phyloP scores from a whole-genome alignment of 1,284 basidiomycete species.

The Sporisorium graminicola region DNA sequence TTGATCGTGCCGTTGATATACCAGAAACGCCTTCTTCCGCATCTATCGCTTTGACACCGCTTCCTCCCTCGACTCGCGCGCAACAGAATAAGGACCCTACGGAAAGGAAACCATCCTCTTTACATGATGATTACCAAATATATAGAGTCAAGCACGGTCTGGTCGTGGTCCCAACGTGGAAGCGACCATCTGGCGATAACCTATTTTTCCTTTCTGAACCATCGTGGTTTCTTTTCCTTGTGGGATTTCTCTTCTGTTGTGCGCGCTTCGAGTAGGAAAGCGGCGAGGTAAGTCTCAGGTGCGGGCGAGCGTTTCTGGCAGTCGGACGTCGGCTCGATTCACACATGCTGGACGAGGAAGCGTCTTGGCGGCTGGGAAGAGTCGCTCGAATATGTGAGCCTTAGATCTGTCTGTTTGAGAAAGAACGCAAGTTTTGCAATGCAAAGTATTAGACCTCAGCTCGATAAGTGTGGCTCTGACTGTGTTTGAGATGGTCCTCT shows the following conservation, averaged over 20 bases:
- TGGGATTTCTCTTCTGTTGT: neutral
- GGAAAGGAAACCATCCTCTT: neutral
- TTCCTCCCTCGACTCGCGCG: neutral
- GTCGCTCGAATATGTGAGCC: neutral
- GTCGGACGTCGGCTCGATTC: neutral
- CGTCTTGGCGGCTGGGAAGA: neutral
- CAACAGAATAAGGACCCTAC: neutral
- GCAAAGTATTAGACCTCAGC: neutral
- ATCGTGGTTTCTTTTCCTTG: neutral
- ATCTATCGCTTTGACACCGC: neutral
- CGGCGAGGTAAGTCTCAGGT: neutral
- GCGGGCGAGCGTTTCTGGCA: neutral
- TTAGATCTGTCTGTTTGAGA: neutral
- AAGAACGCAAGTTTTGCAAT: neutral
- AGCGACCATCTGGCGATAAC: conserved; percentile 53
- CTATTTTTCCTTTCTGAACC: conserved; percentile 40
- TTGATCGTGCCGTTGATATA: neutral
- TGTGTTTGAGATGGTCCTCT: neutral
- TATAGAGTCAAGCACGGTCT: conserved; percentile 58
- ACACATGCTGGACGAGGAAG: neutral
- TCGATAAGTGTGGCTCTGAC: conserved; percentile 1
- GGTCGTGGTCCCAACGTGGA: conserved; percentile 56
- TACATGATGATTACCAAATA: conserved; percentile 54
- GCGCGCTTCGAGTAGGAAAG: neutral
- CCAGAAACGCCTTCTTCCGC: neutral